phyloP scores from a whole-genome alignment of 148 eudicot genomes.

The Silene uniflora region DNA sequence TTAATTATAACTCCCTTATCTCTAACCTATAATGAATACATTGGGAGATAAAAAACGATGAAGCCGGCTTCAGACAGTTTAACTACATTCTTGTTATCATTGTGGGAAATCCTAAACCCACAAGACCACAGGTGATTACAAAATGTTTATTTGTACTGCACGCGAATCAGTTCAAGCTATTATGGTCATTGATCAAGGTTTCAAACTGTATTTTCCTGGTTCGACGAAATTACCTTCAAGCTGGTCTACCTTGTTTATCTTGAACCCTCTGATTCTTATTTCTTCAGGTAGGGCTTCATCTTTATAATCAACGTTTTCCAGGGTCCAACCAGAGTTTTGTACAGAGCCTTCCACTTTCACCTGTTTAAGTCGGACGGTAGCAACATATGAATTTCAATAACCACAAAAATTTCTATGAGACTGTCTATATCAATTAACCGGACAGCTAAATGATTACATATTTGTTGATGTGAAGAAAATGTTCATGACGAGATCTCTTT shows the following conservation, averaged over 20 bases:
- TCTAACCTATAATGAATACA: background rate
- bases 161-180: background rate
- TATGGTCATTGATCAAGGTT: constrained; percentile 33
- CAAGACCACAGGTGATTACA: background rate
- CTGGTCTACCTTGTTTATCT: constrained; percentile 74
- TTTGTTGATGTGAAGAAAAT: background rate
- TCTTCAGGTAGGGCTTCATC: constrained; percentile 74
- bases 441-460: background rate
- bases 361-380: constrained; percentile 29
- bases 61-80: background rate
- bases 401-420: too few relatives aligned
- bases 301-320: constrained; percentile 68
- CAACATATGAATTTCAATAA: background rate
- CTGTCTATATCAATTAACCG: background rate
- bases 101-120: constrained; percentile 9
- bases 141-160: background rate
- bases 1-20: background rate
- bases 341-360: constrained; percentile 75
- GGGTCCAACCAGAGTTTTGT: constrained; percentile 74
- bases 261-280: constrained; percentile 83
- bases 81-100: constrained; percentile 8
- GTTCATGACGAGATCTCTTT: background rate
- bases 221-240: constrained; percentile 60
- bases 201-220: constrained; percentile 63
- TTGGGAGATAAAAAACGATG: too few relatives aligned